Conservation (phyloP, 768 basidiomycete species). For the Amanita rimosa region DNA sequence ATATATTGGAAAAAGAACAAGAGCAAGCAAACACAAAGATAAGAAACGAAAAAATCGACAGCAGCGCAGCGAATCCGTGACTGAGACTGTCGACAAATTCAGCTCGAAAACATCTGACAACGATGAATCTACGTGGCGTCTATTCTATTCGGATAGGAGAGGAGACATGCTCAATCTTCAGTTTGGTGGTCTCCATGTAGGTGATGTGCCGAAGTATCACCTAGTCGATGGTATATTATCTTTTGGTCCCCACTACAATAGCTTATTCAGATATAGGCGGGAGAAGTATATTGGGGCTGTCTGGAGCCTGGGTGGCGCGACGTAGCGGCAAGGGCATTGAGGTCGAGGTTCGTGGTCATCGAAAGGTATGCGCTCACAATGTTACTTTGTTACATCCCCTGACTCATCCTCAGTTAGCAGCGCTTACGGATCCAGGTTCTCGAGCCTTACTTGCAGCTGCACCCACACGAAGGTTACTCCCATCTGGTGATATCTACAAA, state of each 20-base stretch:
- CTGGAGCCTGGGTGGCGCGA: constrained; percentile 33
- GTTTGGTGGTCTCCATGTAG: constrained; percentile 53
- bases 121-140: not conserved
- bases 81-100: constrained; percentile 14
- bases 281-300: constrained; percentile 53
- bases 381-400: constrained; percentile 5
- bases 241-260: constrained; percentile 13
- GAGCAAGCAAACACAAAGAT: constrained; percentile 11
- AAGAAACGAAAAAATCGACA: constrained; percentile 15
- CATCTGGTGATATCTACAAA: constrained; percentile 26
- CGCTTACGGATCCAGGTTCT: constrained; percentile 46
- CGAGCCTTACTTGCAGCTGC: constrained; percentile 41
- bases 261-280: constrained; percentile 49
- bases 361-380: constrained; percentile 24
- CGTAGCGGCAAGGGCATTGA: constrained; percentile 46
- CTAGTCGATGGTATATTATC: constrained; percentile 41
- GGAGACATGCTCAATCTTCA: constrained; percentile 57
- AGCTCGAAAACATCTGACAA: constrained; percentile 13
- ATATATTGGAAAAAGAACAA: constrained; percentile 11
- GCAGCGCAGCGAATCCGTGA: constrained; percentile 16
- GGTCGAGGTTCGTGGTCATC: constrained; percentile 29
- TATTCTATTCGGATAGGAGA: constrained; percentile 54
- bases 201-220: constrained; percentile 58
- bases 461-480: constrained; percentile 37
- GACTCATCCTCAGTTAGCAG: constrained; percentile 24